phyloP scores from a whole-genome alignment of 805 yeast species.

The Myxozyma nipponensis region DNA sequence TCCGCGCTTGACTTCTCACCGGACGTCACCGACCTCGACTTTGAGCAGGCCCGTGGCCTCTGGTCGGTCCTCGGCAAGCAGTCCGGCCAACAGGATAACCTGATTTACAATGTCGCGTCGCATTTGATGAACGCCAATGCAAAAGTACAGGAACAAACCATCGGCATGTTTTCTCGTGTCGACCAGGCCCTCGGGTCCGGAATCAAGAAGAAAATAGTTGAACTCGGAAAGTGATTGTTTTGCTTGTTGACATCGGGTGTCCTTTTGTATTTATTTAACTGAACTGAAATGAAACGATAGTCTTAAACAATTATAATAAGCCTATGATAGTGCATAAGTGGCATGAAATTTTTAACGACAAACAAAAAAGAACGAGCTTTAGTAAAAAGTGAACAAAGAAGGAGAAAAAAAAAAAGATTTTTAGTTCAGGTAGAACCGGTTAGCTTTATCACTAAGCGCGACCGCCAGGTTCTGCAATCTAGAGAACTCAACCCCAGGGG shows the following conservation, averaged over 20 bases:
- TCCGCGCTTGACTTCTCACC: conserved; percentile 67
- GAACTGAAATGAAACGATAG: too few relatives aligned
- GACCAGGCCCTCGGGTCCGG: conserved; percentile 61
- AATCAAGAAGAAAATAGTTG: conserved; percentile 43
- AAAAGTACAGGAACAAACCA: conserved; percentile 71
- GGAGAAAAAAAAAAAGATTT: too few relatives aligned
- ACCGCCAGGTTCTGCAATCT: conserved; percentile 85
- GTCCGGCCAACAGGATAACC: conserved; percentile 76
- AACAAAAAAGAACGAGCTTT: too few relatives aligned
- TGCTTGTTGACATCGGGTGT: too few relatives aligned
- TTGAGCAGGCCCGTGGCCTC: conserved; percentile 67
- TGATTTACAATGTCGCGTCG: conserved; percentile 78
- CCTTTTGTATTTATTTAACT: too few relatives aligned
- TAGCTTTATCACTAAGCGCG: conserved; percentile 75
- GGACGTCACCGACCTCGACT: conserved; percentile 60
- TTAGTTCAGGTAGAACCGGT: neutral
- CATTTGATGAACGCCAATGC: conserved; percentile 68
- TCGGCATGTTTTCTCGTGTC: conserved; percentile 72
- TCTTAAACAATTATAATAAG: too few relatives aligned
- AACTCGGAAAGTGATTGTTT: neutral
- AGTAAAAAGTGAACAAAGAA: too few relatives aligned
- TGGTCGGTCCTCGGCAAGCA: conserved; percentile 75
- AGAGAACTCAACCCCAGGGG: conserved; percentile 73
- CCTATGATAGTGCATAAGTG: too few relatives aligned
- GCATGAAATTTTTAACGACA: too few relatives aligned